Conservation (phyloP, 306 rosid species). For the Prosopis cineraria region DNA sequence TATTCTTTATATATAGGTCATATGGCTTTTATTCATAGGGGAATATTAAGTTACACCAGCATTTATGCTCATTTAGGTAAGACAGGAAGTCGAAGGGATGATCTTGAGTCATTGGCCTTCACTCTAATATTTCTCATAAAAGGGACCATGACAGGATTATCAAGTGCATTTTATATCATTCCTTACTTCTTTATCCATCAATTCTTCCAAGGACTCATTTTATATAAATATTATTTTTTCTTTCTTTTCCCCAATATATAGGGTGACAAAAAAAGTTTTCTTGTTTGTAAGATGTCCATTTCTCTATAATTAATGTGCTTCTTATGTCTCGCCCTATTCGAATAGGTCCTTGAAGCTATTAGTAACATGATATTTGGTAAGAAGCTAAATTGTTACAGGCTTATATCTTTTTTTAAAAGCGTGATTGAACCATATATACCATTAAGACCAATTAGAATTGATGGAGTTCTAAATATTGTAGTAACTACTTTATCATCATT, state of each 20-base stretch:
- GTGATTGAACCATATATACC: conserved; percentile 76
- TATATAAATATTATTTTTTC: conserved; percentile 9
- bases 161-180: conserved; percentile 55
- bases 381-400: conserved; percentile 87
- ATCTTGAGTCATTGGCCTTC: conserved; percentile 92
- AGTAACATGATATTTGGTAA: conserved; percentile 87
- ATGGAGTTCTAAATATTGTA: conserved; percentile 87
- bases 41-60: conserved; percentile 93
- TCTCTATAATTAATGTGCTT: conserved; percentile 92
- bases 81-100: conserved; percentile 94
- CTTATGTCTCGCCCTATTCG: conserved; percentile 84
- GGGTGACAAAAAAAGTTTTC: conserved; percentile 98
- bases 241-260: conserved; percentile 41
- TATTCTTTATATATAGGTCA: conserved; percentile 22
- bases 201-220: conserved; percentile 24
- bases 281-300: conserved; percentile 89
- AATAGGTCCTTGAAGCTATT: conserved; percentile 86
- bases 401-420: conserved; percentile 79
- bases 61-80: conserved; percentile 96
- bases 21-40: conserved; percentile 55
- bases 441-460: conserved; percentile 84
- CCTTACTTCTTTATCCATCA: neutral
- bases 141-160: conserved; percentile 99
- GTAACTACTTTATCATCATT: neutral
- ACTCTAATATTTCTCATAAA: conserved; percentile 84